Base-by-base conservation (phyloP, 768 basidiomycete genomes). In the Termitomyces bulborhizus region DNA sequence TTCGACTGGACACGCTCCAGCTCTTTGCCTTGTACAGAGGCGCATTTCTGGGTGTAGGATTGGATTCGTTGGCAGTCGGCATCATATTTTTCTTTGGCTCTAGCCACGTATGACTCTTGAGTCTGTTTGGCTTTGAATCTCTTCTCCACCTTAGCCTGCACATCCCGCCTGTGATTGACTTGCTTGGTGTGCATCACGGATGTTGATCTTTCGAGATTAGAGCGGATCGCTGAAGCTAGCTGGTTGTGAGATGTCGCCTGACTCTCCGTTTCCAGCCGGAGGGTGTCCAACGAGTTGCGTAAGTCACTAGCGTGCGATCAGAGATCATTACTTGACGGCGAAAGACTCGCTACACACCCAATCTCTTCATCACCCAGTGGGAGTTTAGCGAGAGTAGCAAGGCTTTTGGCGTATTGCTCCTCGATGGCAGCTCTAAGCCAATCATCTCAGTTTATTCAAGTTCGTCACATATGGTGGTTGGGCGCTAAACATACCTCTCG, bases 21-120 rank as follows among this genome's bases (percentile, higher is more conserved):
- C 55, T 98, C 95, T 63, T 82, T 84, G 18, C 96, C 96, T 62
- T 94, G 92, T 54, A 88, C 81, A 31, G 91, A 82, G 3, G 85
- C 81, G 32, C 83, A 77, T 66, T 97, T 93, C 27, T 93, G 92
- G 1, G 90, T 90, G 65, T 90, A 93, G 1, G 89, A 85, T 63
- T 93, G 94, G 69, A 98, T 93, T 44, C 88, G 84, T 27, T 89
- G 71, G 68, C 89, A 94, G 63, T 97, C 95, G 21, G 74, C 76
- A 66, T 95, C 91, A 71, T 95, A 97, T 66, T 92, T 90, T 66
- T 93, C 91, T 50, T 86, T 82, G 3, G 96, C 92, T 70, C 93
- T 93, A 55, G 76, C 73, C 29, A 95, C 93, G 63, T 91, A 86
- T 3, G 80, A 78, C 66, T 96, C 92, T 58, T 93, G 90, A 11